These are phyloP conservation scores for Schoenoplectus triqueter DNA, from an alignment of 202 grass and related monocot genomes.

Conservation along the genomic window DNA sequence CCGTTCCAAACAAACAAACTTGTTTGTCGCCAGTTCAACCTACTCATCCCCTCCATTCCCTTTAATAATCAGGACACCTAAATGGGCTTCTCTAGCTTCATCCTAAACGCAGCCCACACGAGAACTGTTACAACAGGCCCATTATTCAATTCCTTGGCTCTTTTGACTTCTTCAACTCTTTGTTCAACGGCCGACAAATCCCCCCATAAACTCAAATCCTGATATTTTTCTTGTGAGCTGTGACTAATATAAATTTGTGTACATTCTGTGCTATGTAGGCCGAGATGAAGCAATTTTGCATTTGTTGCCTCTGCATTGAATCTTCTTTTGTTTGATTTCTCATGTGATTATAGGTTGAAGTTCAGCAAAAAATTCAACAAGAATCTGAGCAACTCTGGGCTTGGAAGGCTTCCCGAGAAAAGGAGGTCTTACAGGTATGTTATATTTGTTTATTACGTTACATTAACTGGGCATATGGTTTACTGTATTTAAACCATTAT, in stretches of 20 bases:
- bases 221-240: slow-evolving; percentile 17
- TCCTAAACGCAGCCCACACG: too few species aligned
- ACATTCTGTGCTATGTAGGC: slow-evolving; percentile 54
- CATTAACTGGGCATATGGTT: background rate
- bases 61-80: too few species aligned
- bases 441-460: background rate
- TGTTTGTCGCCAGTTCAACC: too few species aligned
- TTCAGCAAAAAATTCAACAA: slow-evolving; percentile 96
- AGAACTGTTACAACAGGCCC: too few species aligned
- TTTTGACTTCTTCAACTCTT: too few species aligned
- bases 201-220: too few species aligned
- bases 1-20: too few species aligned
- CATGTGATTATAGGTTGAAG: slow-evolving; percentile 63
- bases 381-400: slow-evolving; percentile 96
- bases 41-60: too few species aligned
- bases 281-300: slow-evolving; percentile 84
- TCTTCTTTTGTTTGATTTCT: slow-evolving; percentile 17
- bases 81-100: too few species aligned
- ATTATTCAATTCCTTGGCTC: too few species aligned
- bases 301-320: background rate
- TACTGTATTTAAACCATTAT: background rate
- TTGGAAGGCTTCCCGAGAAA: slow-evolving; percentile 94
- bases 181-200: too few species aligned
- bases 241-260: slow-evolving; percentile 38
- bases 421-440: slow-evolving; percentile 94